phyloP scores from a whole-genome alignment of 2,329 filamentous ascomycete genomes.

The Aspergillus nomiae region DNA sequence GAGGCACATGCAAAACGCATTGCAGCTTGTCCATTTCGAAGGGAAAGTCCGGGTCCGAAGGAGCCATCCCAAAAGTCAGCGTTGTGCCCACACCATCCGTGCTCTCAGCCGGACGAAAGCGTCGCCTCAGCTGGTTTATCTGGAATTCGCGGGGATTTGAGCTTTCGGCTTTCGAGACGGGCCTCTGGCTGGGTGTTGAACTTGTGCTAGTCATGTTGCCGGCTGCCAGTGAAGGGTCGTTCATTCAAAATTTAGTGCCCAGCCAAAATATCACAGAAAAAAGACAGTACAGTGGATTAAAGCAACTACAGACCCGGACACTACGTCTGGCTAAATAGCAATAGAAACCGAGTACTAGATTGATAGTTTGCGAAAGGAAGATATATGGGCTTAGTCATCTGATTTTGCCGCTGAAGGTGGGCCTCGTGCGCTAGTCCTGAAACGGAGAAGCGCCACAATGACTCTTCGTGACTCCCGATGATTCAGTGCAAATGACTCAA shows the following conservation, averaged over 20 bases:
- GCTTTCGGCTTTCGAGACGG: constrained; percentile 64
- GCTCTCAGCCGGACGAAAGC: constrained; percentile 59
- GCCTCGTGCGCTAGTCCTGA: neutral
- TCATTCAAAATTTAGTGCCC: neutral
- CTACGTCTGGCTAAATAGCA: neutral
- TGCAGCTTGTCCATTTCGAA: constrained; percentile 72
- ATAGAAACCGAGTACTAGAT: neutral
- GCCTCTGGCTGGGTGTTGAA: constrained; percentile 56
- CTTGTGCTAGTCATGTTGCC: constrained; percentile 39
- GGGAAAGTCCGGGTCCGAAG: constrained; percentile 82
- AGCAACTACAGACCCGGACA: neutral
- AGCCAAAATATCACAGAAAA: neutral
- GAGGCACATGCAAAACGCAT: constrained; percentile 68
- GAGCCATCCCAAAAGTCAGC: constrained; percentile 65
- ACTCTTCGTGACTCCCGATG: neutral
- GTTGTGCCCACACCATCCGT: constrained; percentile 54
- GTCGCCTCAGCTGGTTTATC: constrained; percentile 69
- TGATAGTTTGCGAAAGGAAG: neutral
- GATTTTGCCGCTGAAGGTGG: neutral
- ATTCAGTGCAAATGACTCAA: constrained; percentile 3
- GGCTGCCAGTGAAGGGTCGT: neutral
- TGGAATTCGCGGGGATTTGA: constrained; percentile 74
- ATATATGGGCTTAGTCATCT: neutral
- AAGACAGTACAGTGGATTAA: no score
- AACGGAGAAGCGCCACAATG: neutral